Evolutionary conservation across 2,329 filamentous ascomycete genomes (phyloP).

Genomic region (Teratosphaeria zuluensis): DNA sequence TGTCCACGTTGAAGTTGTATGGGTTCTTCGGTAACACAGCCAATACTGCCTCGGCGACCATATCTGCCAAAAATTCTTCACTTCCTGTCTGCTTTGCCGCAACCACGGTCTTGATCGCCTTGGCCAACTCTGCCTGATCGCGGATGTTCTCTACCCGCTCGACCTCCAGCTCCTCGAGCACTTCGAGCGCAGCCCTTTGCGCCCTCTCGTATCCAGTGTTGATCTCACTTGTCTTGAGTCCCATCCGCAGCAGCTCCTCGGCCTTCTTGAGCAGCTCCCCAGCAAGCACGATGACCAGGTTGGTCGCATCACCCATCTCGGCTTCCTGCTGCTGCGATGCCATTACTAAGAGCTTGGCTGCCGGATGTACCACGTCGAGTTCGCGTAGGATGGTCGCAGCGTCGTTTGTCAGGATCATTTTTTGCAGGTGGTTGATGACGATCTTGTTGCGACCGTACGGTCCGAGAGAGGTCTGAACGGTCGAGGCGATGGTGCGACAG

Average conservation of each 20-base stretch:
- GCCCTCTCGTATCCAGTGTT: conserved; percentile 93
- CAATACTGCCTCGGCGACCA: conserved; percentile 77
- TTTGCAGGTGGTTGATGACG: conserved; percentile 98
- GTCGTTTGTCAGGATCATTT: conserved; percentile 98
- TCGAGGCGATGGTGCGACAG: conserved; percentile 88
- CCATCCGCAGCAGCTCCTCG: conserved; percentile 92
- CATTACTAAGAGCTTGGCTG: conserved; percentile 96
- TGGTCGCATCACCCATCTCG: conserved; percentile 98
- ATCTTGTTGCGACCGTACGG: conserved; percentile 99
- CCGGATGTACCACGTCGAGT: conserved; percentile 95
- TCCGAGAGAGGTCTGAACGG: conserved; percentile 91
- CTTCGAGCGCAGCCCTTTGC: conserved; percentile 74
- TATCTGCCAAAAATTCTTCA: conserved; percentile 75
- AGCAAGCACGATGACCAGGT: conserved; percentile 90
- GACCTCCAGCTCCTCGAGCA: conserved; percentile 71
- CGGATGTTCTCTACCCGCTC: conserved; percentile 83
- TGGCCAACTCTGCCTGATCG: conserved; percentile 74
- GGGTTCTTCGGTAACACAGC: conserved; percentile 94
- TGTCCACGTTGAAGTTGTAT: conserved; percentile 95
- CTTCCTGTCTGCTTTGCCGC: conserved; percentile 93
- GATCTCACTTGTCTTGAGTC: conserved; percentile 96
- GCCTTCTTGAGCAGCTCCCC: conserved; percentile 95
- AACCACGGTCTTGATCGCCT: conserved; percentile 90
- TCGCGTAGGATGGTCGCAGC: conserved; percentile 95
- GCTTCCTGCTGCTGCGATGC: conserved; percentile 97